Conservation (phyloP, 208 protist species). For the Herpetomonas tarakana region DNA sequence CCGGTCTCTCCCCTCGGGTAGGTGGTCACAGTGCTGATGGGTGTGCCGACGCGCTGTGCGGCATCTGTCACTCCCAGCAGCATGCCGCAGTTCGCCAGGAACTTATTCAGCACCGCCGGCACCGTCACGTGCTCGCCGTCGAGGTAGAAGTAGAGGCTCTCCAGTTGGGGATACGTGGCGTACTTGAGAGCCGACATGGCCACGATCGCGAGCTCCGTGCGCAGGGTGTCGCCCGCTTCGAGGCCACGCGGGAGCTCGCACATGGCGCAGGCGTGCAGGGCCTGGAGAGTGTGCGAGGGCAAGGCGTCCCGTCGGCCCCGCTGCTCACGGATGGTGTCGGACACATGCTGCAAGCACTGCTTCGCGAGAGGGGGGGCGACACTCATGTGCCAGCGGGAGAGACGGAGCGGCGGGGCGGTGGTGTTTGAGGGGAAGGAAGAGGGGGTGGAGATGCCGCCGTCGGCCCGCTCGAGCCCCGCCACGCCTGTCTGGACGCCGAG, state of each 20-base stretch:
- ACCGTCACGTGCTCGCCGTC: conserved; percentile 15
- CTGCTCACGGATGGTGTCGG: conserved; percentile 9
- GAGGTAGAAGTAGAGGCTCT: conserved; percentile 31
- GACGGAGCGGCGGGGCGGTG: no score
- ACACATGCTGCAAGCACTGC: conserved; percentile 44
- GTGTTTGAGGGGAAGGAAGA: no score
- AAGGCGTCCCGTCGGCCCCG: neutral
- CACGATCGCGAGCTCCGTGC: conserved; percentile 31
- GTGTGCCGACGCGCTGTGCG: conserved; percentile 15
- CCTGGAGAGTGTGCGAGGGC: conserved; percentile 1
- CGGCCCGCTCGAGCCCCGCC: no score
- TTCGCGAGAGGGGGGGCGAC: conserved; percentile 26
- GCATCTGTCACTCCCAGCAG: conserved; percentile 3
- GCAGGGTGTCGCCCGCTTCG: conserved; percentile 5
- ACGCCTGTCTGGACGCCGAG: neutral
- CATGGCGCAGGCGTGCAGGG: conserved; percentile 26
- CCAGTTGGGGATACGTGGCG: conserved; percentile 16
- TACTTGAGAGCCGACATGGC: conserved; percentile 30
- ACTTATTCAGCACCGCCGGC: conserved; percentile 47
- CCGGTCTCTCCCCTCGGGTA: no score
- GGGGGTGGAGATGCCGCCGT: no score
- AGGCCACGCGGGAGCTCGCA: conserved; percentile 14
- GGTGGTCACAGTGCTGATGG: neutral
- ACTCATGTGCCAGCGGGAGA: no score
- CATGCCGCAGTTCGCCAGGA: conserved; percentile 73